phyloP scores from a whole-genome alignment of 208 protist genomes.

The Tritrichomonas foetus region DNA sequence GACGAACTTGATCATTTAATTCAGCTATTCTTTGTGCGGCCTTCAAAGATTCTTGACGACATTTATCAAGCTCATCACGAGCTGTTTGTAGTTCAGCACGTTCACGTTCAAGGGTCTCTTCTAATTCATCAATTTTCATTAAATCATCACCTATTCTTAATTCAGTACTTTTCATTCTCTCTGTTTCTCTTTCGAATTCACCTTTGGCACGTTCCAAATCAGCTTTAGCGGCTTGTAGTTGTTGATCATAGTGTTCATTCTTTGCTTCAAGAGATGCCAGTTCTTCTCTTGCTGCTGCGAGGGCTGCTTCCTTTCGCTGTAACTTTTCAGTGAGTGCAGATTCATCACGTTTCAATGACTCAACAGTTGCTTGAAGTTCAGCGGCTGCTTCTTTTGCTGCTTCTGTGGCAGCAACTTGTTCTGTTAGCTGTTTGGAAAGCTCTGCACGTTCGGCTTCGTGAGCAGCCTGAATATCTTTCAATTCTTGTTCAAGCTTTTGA shows the following conservation, averaged over 20 bases:
- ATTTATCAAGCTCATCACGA: not conserved
- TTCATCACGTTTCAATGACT: not conserved
- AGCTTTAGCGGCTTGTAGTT: not conserved
- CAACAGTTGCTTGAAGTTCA: not conserved
- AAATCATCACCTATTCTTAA: not conserved
- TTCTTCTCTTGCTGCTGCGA: not conserved
- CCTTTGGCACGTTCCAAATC: not conserved
- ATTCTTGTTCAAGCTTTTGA: conserved; percentile 4
- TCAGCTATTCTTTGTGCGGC: not conserved
- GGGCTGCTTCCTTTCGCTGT: not conserved
- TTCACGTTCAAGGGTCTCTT: not conserved
- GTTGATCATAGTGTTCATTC: not conserved
- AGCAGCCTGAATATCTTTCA: not conserved
- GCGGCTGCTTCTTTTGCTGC: not conserved
- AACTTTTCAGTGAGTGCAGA: not conserved
- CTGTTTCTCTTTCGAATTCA: conserved; percentile 25
- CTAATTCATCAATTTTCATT: conserved; percentile 20
- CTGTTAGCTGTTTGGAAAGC: not conserved
- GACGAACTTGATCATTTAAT: not conserved
- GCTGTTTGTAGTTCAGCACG: not conserved
- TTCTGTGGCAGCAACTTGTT: not conserved
- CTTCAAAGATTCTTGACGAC: not conserved
- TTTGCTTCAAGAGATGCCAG: not conserved
- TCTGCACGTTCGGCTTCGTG: not conserved
- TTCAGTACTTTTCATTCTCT: not conserved